These are phyloP conservation scores for Immersiella caudata DNA, from an alignment of 495 filamentous ascomycete genomes.

Conservation along the genomic window DNA sequence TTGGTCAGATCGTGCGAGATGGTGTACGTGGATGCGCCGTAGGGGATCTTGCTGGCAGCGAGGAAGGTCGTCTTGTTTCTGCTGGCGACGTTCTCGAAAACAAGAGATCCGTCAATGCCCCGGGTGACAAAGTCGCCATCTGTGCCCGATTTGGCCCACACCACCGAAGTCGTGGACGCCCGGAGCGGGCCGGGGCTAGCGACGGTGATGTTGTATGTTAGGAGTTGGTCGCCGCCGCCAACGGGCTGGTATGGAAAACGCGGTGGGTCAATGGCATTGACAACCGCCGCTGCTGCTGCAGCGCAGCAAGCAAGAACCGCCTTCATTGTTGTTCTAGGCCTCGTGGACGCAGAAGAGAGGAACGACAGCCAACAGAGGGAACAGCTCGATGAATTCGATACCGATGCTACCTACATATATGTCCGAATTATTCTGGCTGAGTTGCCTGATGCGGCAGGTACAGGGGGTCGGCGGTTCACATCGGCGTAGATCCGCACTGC, in stretches of 20 bases:
- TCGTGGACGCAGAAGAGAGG: not conserved
- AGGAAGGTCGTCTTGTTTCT: slow-evolving; percentile 27
- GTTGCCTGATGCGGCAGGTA: not conserved
- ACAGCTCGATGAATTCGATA: not conserved
- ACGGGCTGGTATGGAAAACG: slow-evolving; percentile 44
- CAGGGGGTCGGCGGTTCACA: not conserved
- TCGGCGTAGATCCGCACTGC: not conserved
- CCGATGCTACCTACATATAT: not conserved
- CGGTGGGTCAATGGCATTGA: slow-evolving; percentile 39
- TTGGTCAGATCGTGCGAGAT: slow-evolving; percentile 46
- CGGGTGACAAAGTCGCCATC: slow-evolving; percentile 55
- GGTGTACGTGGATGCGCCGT: slow-evolving; percentile 36
- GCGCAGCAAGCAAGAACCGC: slow-evolving; percentile 21
- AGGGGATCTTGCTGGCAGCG: not conserved
- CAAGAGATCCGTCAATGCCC: slow-evolving; percentile 43
- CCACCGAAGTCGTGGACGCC: slow-evolving; percentile 41
- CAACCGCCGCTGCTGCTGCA: slow-evolving; percentile 20
- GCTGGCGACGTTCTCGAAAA: slow-evolving; percentile 54
- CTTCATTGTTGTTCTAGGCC: slow-evolving; percentile 22
- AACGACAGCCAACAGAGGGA: not conserved
- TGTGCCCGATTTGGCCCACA: slow-evolving; percentile 47
- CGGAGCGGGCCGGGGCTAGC: slow-evolving; percentile 34
- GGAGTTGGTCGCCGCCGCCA: slow-evolving; percentile 43
- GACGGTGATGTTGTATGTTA: slow-evolving; percentile 49
- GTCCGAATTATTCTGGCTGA: not conserved